Percentiles rank a stretch among this genome's conserved stretches.
These are phyloP conservation scores for Colletotrichum sp. DNA, from an alignment of 2,329 filamentous ascomycete species.

Conservation along the genomic window DNA sequence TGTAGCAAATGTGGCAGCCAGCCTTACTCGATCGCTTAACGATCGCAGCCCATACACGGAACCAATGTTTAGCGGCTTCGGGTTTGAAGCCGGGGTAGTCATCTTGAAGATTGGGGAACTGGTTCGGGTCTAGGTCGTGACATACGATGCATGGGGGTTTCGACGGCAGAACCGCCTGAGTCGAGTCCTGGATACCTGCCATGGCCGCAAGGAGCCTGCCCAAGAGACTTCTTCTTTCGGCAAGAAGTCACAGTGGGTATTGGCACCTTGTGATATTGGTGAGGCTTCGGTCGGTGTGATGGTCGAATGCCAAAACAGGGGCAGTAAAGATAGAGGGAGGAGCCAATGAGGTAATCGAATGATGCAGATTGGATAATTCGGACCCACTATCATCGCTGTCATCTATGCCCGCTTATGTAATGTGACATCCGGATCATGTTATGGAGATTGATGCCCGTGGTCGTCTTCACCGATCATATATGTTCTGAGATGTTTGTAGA, in stretches of 20 bases:
- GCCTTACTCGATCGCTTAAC: neutral
- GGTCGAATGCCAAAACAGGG: rapidly evolving
- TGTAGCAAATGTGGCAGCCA: constrained; percentile 11
- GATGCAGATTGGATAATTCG: rapidly evolving
- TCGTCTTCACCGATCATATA: neutral
- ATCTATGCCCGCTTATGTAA: neutral
- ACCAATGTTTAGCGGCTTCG: neutral
- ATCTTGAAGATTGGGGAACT: neutral
- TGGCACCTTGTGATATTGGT: neutral
- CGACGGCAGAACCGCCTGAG: neutral
- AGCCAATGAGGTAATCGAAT: neutral
- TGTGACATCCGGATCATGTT: too few species aligned
- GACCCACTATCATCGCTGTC: neutral
- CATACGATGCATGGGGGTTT: neutral
- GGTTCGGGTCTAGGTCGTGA: neutral
- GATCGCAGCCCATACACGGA: neutral
- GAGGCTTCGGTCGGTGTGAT: neutral
- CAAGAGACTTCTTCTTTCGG: neutral
- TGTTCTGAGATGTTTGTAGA: neutral
- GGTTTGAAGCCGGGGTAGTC: neutral
- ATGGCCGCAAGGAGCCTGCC: rapidly evolving
- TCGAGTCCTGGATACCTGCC: neutral
- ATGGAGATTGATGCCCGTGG: neutral
- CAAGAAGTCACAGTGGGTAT: neutral
- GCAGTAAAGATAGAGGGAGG: rapidly evolving